These are phyloP conservation scores for Hemileccinum impolitum DNA, from an alignment of 768 basidiomycete genomes.

Conservation along the genomic window DNA sequence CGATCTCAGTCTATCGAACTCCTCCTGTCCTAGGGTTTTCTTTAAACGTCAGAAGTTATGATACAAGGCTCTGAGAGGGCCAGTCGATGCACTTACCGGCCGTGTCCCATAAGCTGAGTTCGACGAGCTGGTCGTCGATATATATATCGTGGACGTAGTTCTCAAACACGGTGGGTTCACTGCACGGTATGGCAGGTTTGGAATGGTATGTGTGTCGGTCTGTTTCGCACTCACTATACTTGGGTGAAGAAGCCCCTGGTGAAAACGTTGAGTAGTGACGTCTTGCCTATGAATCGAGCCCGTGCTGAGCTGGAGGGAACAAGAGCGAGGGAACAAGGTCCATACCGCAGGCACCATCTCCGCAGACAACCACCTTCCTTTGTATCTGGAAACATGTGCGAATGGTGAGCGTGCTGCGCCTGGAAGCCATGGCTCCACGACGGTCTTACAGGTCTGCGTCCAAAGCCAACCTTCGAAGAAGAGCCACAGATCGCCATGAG, in stretches of 20 bases:
- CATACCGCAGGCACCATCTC: conserved; percentile 91
- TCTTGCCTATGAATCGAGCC: conserved; percentile 54
- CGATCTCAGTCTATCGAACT: conserved; percentile 90
- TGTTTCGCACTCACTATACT: conserved; percentile 64
- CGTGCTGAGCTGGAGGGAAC: conserved; percentile 11
- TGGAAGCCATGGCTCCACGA: conserved; percentile 6
- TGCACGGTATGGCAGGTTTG: conserved; percentile 25
- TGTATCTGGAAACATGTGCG: conserved; percentile 37
- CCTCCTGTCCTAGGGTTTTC: conserved; percentile 74
- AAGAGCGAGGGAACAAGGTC: neutral
- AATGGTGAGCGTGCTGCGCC: conserved; percentile 12
- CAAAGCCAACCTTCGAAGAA: conserved; percentile 53
- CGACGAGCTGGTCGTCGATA: conserved; percentile 84
- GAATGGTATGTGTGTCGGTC: neutral
- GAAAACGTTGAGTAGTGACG: conserved; percentile 83
- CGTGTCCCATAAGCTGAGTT: conserved; percentile 96
- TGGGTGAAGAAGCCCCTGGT: conserved; percentile 91
- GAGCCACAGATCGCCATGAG: conserved; percentile 58
- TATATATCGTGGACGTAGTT: conserved; percentile 91
- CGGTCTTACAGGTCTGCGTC: conserved; percentile 34
- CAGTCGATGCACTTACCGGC: conserved; percentile 58
- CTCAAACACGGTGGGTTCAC: conserved; percentile 94
- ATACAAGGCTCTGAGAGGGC: conserved; percentile 2
- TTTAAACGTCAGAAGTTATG: conserved; percentile 32
- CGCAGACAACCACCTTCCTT: conserved; percentile 83